A percentile compares a stretch with the other conserved stretches of the same genome.
Conservation (phyloP, 257 asterid species). For the Przewalskia tangutica region DNA sequence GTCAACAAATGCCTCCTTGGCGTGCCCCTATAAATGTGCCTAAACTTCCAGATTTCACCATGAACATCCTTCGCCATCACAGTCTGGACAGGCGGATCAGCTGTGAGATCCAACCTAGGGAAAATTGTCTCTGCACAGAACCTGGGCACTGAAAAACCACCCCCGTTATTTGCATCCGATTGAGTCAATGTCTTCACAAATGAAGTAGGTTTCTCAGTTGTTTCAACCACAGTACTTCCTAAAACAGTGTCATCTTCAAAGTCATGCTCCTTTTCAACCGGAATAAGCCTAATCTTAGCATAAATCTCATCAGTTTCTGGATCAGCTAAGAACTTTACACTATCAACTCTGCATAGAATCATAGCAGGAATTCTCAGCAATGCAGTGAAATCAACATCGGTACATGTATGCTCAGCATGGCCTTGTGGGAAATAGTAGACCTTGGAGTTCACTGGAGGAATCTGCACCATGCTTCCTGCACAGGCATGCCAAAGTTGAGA, state of each 20-base stretch:
- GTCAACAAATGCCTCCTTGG: slow-evolving; percentile 64
- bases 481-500: slow-evolving; percentile 66
- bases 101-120: slow-evolving; percentile 17
- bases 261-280: slow-evolving; percentile 9
- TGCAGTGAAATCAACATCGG: slow-evolving; percentile 36
- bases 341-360: slow-evolving; percentile 46
- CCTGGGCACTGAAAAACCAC: slow-evolving; percentile 31
- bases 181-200: slow-evolving; percentile 31
- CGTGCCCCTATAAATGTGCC: slow-evolving; percentile 57
- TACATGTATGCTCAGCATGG: slow-evolving; percentile 49
- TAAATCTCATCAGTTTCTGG: slow-evolving; percentile 29
- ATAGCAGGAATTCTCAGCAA: slow-evolving; percentile 34
- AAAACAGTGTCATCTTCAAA: slow-evolving; percentile 10
- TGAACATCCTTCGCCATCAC: slow-evolving; percentile 29
- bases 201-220: slow-evolving; percentile 19
- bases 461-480: slow-evolving; percentile 58
- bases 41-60: slow-evolving; percentile 46
- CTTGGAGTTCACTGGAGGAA: slow-evolving; percentile 46
- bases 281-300: slow-evolving; percentile 19
- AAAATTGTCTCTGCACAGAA: slow-evolving; percentile 31
- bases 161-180: slow-evolving; percentile 35
- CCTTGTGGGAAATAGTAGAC: slow-evolving; percentile 60
- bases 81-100: slow-evolving; percentile 30
- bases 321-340: slow-evolving; percentile 45
- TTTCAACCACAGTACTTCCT: slow-evolving; percentile 11